Conservation (phyloP, 352 stramenopile genomes). For the Blastocystis sp. region DNA sequence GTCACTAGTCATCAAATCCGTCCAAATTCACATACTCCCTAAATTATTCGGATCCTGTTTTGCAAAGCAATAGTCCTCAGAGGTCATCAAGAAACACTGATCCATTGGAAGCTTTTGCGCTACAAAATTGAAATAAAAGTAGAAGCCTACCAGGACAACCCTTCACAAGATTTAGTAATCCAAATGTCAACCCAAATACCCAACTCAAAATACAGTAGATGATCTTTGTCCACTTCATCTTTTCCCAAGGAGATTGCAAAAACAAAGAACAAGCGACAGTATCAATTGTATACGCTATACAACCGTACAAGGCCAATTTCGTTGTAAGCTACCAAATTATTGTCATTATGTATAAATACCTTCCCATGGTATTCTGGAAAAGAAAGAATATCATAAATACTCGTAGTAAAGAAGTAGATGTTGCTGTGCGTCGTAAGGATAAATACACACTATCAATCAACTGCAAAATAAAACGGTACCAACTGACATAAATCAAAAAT, state of each 20-base stretch:
- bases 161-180: conserved; percentile 20
- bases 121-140: not conserved
- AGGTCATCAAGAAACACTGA: conserved; percentile 28
- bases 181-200: conserved; percentile 34
- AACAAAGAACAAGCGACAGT: conserved; percentile 32
- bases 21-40: not conserved
- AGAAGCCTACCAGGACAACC: conserved; percentile 14
- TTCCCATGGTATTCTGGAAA: conserved; percentile 43
- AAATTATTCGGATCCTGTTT: conserved; percentile 28
- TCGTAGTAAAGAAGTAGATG: conserved; percentile 49
- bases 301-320: conserved; percentile 48
- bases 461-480: not conserved
- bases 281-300: conserved; percentile 48
- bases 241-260: conserved; percentile 30
- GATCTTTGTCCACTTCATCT: conserved; percentile 63
- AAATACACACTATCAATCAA: conserved; percentile 28
- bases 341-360: not conserved
- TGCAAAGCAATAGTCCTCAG: conserved; percentile 58
- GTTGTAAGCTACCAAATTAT: conserved; percentile 19
- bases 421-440: conserved; percentile 54
- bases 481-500: conserved; percentile 57
- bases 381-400: conserved; percentile 48
- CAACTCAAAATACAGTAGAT: conserved; percentile 1
- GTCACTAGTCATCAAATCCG: conserved; percentile 39
- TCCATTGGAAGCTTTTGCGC: conserved; percentile 54